Evolutionary conservation across 2,329 filamentous ascomycete genomes (phyloP), one percentile per base, ranked within the genome.

Genomic region (Curvularia sp.): DNA sequence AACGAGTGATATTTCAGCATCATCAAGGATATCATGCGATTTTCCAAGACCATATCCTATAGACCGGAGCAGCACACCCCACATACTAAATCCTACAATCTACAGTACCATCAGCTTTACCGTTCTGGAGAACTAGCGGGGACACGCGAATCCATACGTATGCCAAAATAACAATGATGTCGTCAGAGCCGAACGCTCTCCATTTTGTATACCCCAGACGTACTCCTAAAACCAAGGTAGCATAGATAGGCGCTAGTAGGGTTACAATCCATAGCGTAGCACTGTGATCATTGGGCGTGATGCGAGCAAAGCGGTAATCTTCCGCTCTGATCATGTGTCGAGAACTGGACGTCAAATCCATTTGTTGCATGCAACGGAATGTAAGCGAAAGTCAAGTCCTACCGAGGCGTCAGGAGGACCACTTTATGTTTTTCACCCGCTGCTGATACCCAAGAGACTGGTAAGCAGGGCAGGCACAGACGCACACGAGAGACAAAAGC

Each of bases 201-300:
- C 53, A 51, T 43, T 60, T 60, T 9, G 30, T 48, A 22, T 42
- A 60, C 5, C 48, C 41, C 3, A 60, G 48, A n/a, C 53, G 57
- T 9, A 60, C 18, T 41, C 42, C 38, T 0, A 60, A 20, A 31
- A 57, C 48, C 12, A 60, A 24, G 3, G 49, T 24, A 20, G 57
- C 20, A 31, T 57, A 60, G 4, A 57, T 53, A 6, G 44, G 28
- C 13, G 53, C 52, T 13, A 60, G 30, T 20, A 60, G 13, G 15
- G 53, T 20, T 22, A n/a, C 22, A 5, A 57, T 35, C 57, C 57
- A 60, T 18, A 60, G 35, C 12, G 22, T n/a, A n/a, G 57, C 57
- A 42, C 57, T 56, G 30, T 46, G 57, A 22, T 60, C 42, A 30
- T 52, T 13, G 15, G 53, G 12, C 0, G 57, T 60, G 15, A 57